Base-by-base conservation (phyloP, 257 asterid genomes). In the Solanum arcanum region DNA sequence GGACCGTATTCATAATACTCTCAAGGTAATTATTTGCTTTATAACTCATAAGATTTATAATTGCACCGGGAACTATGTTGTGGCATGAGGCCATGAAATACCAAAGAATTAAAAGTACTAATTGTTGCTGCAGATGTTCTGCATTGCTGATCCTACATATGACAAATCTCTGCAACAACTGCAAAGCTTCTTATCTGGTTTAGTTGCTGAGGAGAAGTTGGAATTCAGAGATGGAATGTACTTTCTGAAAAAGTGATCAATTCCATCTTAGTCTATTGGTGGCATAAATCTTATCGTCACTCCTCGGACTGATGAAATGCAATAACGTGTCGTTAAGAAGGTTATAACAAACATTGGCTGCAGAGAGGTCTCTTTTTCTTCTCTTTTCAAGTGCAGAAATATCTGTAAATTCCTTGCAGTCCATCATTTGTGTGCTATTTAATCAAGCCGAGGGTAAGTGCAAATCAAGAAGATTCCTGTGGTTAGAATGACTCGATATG, bases 111-210 rank as follows among this genome's bases (percentile, higher is more conserved):
- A 13, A 33, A 46, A 77, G 20, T 3, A 23, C 23, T n/a, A 37
- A n/a, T 16, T 87, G 59, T 59, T 41, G 49, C 85, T 52, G 88
- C 94, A 97, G 99, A 97, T 97, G 99, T 97, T 97, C 87, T 97
- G 99, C 90, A 91, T 91, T 9, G 94, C 96, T 20, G 99, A 97
- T 93, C 99, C 99, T 89, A 31, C 95, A 0, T 97, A 97, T 76
- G 99, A 97, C 92, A 97, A 97, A 91, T 93, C 99, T 77, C 94
- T 97, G 87, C 99, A 94, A 85, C 99, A 95, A 93, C 88, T 97
- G 89, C 99, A 96, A 84, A 92, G 96, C 94, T 97, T 97, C 88
- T 92, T 97, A 90, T 91, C 91, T 59, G 98, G 99, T 88, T 88
- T 96, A 56, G 97, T 95, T 89, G 98, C 98, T 27, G 99, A 97